phyloP scores from a whole-genome alignment of 805 yeast genomes.

The Brettanomyces naardenensis region DNA sequence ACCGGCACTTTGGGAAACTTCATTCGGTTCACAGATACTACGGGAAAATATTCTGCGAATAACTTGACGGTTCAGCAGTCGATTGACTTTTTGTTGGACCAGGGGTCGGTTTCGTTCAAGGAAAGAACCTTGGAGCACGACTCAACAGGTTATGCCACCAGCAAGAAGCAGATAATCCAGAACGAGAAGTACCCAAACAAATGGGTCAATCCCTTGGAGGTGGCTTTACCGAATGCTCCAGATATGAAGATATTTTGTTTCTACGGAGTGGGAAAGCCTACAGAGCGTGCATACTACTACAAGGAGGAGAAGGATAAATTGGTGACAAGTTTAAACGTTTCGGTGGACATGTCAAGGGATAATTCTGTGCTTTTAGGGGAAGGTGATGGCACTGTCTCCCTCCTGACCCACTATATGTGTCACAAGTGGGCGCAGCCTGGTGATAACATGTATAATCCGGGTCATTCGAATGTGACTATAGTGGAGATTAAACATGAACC shows the following conservation, averaged over 20 bases:
- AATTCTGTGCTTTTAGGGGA: slow-evolving; percentile 77
- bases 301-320: slow-evolving; percentile 55
- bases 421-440: slow-evolving; percentile 74
- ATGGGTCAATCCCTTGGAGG: slow-evolving; percentile 96
- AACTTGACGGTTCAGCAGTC: slow-evolving; percentile 63
- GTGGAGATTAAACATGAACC: slow-evolving; percentile 95
- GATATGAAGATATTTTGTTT: slow-evolving; percentile 82
- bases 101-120: slow-evolving; percentile 72
- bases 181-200: slow-evolving; percentile 70
- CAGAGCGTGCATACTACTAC: slow-evolving; percentile 89
- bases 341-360: slow-evolving; percentile 59
- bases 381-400: slow-evolving; percentile 94
- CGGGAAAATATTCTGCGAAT: slow-evolving; percentile 33
- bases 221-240: slow-evolving; percentile 87
- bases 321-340: slow-evolving; percentile 48
- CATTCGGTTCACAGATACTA: slow-evolving; percentile 48
- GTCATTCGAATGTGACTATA: slow-evolving; percentile 57
- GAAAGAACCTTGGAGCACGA: slow-evolving; percentile 61
- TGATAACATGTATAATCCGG: slow-evolving; percentile 73
- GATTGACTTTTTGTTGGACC: slow-evolving; percentile 53
- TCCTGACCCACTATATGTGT: slow-evolving; percentile 82
- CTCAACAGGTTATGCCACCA: slow-evolving; percentile 68
- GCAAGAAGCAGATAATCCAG: slow-evolving; percentile 45
- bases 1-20: slow-evolving; percentile 59
- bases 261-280: slow-evolving; percentile 95